Conservation (phyloP, 352 stramenopile genomes). For the Globisporangium abappressorium region DNA sequence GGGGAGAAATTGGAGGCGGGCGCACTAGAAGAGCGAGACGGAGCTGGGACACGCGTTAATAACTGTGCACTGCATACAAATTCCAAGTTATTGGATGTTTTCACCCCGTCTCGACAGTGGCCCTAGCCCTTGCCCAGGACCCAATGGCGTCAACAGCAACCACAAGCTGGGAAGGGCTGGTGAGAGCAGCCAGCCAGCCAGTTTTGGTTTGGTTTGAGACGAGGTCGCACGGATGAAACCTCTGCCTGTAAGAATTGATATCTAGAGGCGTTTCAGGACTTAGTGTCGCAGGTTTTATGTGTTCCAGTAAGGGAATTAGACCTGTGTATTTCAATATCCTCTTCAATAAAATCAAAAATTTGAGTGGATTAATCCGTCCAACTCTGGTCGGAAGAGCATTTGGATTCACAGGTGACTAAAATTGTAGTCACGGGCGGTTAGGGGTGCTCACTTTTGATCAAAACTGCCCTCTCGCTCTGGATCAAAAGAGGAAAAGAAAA, state of each 20-base stretch:
- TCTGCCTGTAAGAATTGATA: neutral
- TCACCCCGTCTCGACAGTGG: neutral
- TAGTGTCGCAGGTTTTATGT: neutral
- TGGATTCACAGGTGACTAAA: conserved; percentile 2
- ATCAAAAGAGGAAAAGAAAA: neutral
- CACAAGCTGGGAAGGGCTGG: neutral
- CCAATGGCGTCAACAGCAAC: neutral
- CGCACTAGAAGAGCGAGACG: neutral
- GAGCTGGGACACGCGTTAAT: conserved; percentile 10
- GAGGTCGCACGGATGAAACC: neutral
- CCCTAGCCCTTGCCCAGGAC: neutral
- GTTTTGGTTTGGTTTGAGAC: conserved; percentile 6
- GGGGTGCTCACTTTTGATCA: neutral
- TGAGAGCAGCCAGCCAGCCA: conserved; percentile 6
- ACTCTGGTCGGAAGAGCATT: neutral
- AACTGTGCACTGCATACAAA: conserved; percentile 4
- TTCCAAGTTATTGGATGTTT: neutral
- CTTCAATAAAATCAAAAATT: neutral
- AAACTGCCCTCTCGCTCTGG: too few species aligned
- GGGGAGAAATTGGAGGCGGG: conserved; percentile 3
- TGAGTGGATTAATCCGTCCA: neutral
- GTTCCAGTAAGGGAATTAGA: accelerated
- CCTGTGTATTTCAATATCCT: neutral
- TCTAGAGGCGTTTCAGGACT: neutral
- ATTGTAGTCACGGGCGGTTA: neutral